A percentile compares a stretch with the other conserved stretches of the same genome.
Evolutionary conservation across 2,329 filamentous ascomycete genomes (phyloP).

Genomic region (Talaromyces sp.): DNA sequence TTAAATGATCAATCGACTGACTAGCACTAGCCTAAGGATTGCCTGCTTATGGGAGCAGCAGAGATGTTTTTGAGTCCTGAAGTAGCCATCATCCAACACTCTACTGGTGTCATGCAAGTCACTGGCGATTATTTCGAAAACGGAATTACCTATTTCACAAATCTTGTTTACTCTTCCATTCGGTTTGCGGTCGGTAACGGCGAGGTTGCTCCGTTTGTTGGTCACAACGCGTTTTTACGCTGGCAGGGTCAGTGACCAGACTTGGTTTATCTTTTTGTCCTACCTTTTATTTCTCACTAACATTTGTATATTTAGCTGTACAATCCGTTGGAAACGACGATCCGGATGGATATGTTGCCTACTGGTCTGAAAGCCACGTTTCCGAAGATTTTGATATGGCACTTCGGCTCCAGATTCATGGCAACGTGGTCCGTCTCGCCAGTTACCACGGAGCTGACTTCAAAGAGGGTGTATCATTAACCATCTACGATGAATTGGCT

Average conservation of each 20-base stretch:
- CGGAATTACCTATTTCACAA: conserved; percentile 74
- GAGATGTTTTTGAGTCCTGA: conserved; percentile 70
- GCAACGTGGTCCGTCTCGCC: conserved; percentile 66
- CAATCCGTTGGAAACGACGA: conserved; percentile 53
- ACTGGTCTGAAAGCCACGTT: conserved; percentile 72
- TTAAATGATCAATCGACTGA: too few species aligned
- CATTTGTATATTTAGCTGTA: conserved; percentile 39
- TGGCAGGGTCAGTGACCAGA: conserved; percentile 46
- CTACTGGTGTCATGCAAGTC: conserved; percentile 74
- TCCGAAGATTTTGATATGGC: conserved; percentile 77
- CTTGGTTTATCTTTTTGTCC: too few species aligned
- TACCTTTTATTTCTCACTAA: too few species aligned
- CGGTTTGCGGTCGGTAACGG: conserved; percentile 67
- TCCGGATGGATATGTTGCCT: conserved; percentile 60
- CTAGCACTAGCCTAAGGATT: conserved; percentile 53
- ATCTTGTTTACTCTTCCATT: conserved; percentile 72
- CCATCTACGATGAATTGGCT: conserved; percentile 78
- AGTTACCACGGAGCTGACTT: conserved; percentile 68
- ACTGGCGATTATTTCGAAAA: conserved; percentile 70
- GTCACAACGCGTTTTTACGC: conserved; percentile 71
- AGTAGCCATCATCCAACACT: conserved; percentile 69
- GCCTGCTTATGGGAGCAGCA: conserved; percentile 63
- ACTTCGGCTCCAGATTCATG: conserved; percentile 66
- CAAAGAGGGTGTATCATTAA: conserved; percentile 77
- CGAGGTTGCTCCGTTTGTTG: conserved; percentile 71